Evolutionary conservation across 176 grass and related monocot species (phyloP).

Genomic region (Rhynchospora tenuis): DNA sequence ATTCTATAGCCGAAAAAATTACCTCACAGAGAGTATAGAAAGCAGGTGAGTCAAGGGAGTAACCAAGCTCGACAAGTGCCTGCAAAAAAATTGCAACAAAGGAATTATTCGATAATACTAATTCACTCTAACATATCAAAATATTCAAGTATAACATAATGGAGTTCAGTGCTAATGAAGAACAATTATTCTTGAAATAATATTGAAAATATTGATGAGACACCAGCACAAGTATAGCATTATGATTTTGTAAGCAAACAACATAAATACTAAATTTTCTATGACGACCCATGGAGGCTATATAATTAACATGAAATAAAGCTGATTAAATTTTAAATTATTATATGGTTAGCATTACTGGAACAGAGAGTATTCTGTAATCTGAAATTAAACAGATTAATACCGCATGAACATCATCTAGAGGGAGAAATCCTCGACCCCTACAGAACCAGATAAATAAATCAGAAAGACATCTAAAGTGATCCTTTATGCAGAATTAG

Average conservation of each 20-base stretch:
- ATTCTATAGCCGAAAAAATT: not conserved
- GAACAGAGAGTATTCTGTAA: not conserved
- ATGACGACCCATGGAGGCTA: not conserved
- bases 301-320: too few species aligned
- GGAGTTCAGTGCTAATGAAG: not conserved
- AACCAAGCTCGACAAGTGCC: slow-evolving; percentile 45
- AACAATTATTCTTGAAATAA: not conserved
- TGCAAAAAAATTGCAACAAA: slow-evolving; percentile 9
- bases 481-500: not conserved
- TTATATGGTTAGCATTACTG: not conserved
- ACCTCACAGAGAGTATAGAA: slow-evolving; percentile 58
- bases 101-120: not conserved
- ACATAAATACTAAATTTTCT: not conserved
- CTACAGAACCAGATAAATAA: slow-evolving; percentile 23
- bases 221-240: not conserved
- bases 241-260: not conserved
- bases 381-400: slow-evolving; percentile 14
- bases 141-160: not conserved
- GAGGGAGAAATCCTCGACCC: slow-evolving; percentile 71
- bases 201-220: slow-evolving; percentile 2
- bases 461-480: not conserved
- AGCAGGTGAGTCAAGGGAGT: slow-evolving; percentile 43
- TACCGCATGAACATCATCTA: slow-evolving; percentile 69
- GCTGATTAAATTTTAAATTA: not conserved
- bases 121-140: not conserved